A percentile compares a stretch with the other conserved stretches of the same genome.
phyloP scores from a whole-genome alignment of 257 asterid genomes.

The Voacanga thouarsii region DNA sequence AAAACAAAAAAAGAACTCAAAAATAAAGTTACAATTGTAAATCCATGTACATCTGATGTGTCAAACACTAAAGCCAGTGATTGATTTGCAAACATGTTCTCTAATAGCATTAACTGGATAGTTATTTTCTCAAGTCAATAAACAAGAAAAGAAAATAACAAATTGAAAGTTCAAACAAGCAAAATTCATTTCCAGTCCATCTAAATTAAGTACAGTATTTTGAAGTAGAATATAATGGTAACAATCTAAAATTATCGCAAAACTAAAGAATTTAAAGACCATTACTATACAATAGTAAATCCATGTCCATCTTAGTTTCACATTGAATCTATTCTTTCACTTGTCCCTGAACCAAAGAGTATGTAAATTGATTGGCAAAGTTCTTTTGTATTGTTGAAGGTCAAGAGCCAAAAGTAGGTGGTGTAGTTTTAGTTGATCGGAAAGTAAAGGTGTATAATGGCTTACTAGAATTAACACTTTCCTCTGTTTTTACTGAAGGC shows the following conservation, averaged over 20 bases:
- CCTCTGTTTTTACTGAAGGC: not conserved
- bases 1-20: too few relatives aligned
- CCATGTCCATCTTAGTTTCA: not conserved
- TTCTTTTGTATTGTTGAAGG: not conserved
- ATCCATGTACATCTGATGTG: not conserved
- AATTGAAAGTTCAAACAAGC: not conserved
- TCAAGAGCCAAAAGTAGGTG: not conserved
- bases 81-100: not conserved
- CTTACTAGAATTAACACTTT: not conserved
- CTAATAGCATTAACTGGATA: not conserved
- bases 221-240: not conserved
- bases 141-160: not conserved
- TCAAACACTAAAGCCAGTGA: not conserved
- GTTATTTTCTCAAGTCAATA: not conserved
- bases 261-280: not conserved
- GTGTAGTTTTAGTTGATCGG: not conserved
- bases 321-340: not conserved
- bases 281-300: not conserved
- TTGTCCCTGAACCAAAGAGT: not conserved
- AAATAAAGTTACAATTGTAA: too few relatives aligned
- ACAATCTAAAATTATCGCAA: not conserved
- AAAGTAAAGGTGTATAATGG: not conserved
- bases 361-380: not conserved
- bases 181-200: not conserved
- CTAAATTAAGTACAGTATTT: too few relatives aligned